A percentile compares a stretch with the other conserved stretches of the same genome.
phyloP scores from a whole-genome alignment of 768 basidiomycete species.

The Cyclocybe cylindracea region DNA sequence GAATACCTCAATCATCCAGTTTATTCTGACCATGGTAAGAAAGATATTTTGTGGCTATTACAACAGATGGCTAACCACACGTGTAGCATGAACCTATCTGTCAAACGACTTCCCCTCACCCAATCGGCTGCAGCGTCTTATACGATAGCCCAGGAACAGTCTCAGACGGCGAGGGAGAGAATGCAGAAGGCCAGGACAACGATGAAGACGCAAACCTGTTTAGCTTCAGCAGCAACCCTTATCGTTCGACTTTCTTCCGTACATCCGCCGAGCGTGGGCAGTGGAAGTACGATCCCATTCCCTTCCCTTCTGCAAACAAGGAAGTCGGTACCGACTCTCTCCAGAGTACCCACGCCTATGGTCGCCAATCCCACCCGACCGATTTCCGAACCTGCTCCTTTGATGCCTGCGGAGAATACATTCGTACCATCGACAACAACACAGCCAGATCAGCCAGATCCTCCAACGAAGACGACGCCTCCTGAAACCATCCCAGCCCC shows the following conservation, averaged over 20 bases:
- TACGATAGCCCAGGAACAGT: constrained; percentile 27
- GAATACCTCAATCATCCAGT: too few species aligned
- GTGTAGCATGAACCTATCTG: too few species aligned
- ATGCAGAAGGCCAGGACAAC: constrained; percentile 27
- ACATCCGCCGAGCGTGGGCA: too few species aligned
- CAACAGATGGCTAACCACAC: too few species aligned
- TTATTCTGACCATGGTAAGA: too few species aligned
- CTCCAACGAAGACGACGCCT: constrained; percentile 11
- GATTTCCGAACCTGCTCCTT: constrained; percentile 40
- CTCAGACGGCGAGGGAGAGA: constrained; percentile 37
- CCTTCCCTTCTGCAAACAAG: constrained; percentile 28
- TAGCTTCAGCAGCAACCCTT: constrained; percentile 26
- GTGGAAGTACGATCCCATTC: constrained; percentile 53
- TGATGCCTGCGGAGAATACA: constrained; percentile 13
- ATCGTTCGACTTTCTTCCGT: constrained; percentile 52
- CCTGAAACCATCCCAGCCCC: constrained; percentile 11
- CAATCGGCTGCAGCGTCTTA: too few species aligned
- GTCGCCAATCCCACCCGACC: constrained; percentile 25
- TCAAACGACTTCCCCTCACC: too few species aligned
- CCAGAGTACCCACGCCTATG: constrained; percentile 28
- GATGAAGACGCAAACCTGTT: constrained; percentile 27
- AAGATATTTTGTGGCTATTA: too few species aligned
- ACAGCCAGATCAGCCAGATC: constrained; percentile 13
- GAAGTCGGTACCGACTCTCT: constrained; percentile 35
- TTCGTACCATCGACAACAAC: constrained; percentile 3